Base-by-base conservation (phyloP, 139 green algal genomes). In the Chlorella sp. region DNA sequence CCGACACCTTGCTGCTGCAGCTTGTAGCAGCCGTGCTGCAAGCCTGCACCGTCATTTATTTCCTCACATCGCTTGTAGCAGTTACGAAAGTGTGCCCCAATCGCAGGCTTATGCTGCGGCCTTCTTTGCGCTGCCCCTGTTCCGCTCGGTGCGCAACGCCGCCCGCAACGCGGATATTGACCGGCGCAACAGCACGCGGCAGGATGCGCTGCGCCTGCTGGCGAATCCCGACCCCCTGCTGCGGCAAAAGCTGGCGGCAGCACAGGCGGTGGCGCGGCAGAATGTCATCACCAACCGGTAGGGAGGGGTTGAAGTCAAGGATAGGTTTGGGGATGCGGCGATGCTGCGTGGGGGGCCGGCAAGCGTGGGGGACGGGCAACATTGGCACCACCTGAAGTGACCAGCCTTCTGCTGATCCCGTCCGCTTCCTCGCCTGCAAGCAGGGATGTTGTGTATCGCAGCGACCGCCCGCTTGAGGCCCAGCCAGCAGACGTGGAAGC, bases 51-150 rank as follows among this genome's bases (percentile, higher is more conserved):
- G 16, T 16, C 51, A 60, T 24, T 60, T 24, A 60, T 60, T 60
- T 11, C 51, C 51, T 26, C 16, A 11, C 51, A 60, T 60, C 14
- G 14, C n/a, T n/a, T n/a, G n/a, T n/a, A n/a, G n/a, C n/a, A n/a
- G n/a, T n/a, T n/a, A n/a, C n/a, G n/a, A n/a, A n/a, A n/a, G n/a
- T n/a, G n/a, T n/a, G n/a, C n/a, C n/a, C n/a, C n/a, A 68, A 36
- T 88, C 96, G 73, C 82, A 88, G 65, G 86, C 84, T 5, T 99
- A 99, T 84, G 97, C 96, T 16, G 88, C 82, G 19, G 84, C 91
- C 19, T 99, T 99, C 91, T 98, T 99, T 84, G 88, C 87, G 30
- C 93, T 99, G 32, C 97, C 97, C 0, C 56, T 84, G 0, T 6
- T 96, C 20, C 90, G 95, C 51, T 96, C 77, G 78, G 19, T 96